phyloP scores from a whole-genome alignment of 345 rosid species.

The Populus nigra region DNA sequence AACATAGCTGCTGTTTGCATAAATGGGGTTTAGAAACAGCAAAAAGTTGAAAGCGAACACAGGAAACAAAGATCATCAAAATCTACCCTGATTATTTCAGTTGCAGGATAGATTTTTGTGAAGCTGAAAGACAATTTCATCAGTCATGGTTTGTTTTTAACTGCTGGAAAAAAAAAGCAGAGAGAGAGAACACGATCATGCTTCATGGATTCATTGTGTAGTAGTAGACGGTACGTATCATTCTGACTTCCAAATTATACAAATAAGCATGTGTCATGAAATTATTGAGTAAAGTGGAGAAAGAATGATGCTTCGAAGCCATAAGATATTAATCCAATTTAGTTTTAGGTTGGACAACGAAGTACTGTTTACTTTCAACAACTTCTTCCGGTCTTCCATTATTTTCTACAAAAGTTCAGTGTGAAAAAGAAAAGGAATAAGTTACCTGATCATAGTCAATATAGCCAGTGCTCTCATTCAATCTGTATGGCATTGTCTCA shows the following conservation, averaged over 20 bases:
- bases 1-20: neutral
- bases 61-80: neutral
- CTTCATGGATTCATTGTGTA: neutral
- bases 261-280: neutral
- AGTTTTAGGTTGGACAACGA: neutral
- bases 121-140: neutral
- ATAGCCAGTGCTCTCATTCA: conserved; percentile 92
- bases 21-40: neutral
- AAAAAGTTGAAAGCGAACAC: neutral
- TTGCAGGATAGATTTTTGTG: neutral
- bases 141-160: neutral
- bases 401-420: neutral
- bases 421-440: neutral
- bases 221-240: neutral
- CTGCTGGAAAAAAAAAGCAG: no score
- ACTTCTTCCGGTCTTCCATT: neutral
- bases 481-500: conserved; percentile 96
- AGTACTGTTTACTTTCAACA: neutral
- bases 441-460: conserved; percentile 95
- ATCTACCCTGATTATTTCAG: neutral
- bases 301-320: neutral
- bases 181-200: neutral
- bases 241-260: neutral
- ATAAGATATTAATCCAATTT: neutral
- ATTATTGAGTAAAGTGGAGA: neutral